phyloP scores from a whole-genome alignment of 1,139 yeast species.

The Yamadazyma sp. region DNA sequence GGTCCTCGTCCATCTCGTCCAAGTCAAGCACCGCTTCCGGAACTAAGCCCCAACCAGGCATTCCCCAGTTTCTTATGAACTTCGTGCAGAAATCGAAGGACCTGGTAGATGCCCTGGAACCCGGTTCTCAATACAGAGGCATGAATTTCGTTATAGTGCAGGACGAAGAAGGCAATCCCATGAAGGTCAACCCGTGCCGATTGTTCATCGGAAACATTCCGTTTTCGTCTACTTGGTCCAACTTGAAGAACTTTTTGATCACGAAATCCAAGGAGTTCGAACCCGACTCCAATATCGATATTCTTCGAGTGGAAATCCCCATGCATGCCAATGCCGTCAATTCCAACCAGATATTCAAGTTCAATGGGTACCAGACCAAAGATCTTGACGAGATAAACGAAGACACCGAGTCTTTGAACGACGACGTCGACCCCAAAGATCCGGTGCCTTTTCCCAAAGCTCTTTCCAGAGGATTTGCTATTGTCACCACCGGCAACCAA shows the following conservation, averaged over 20 bases:
- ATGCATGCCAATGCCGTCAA: slow-evolving; percentile 25
- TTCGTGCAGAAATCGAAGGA: slow-evolving; percentile 18
- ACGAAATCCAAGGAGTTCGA: slow-evolving; percentile 32
- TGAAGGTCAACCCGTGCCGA: slow-evolving; percentile 39
- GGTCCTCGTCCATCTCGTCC: slow-evolving; percentile 5
- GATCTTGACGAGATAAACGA: slow-evolving; percentile 4
- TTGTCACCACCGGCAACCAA: slow-evolving; percentile 53
- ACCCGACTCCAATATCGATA: slow-evolving; percentile 28
- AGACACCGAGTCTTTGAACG: background rate
- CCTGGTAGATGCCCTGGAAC: slow-evolving; percentile 1
- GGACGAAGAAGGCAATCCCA: slow-evolving; percentile 30
- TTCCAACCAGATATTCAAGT: slow-evolving; percentile 2
- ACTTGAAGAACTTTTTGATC: slow-evolving; percentile 49
- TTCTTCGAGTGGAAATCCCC: slow-evolving; percentile 58
- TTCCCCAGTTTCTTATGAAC: slow-evolving; percentile 34
- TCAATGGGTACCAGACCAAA: slow-evolving; percentile 3
- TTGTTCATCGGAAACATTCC: slow-evolving; percentile 61
- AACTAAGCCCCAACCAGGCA: slow-evolving; percentile 12
- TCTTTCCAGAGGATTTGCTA: slow-evolving; percentile 59
- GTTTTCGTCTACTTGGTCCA: slow-evolving; percentile 55
- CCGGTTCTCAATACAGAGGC: background rate
- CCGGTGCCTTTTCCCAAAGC: background rate
- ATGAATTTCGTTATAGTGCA: slow-evolving; percentile 13
- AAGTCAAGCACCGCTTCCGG: no score
- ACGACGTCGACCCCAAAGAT: background rate